Base-by-base conservation (phyloP, 441 rosid species). In the Erodium trifolium region DNA sequence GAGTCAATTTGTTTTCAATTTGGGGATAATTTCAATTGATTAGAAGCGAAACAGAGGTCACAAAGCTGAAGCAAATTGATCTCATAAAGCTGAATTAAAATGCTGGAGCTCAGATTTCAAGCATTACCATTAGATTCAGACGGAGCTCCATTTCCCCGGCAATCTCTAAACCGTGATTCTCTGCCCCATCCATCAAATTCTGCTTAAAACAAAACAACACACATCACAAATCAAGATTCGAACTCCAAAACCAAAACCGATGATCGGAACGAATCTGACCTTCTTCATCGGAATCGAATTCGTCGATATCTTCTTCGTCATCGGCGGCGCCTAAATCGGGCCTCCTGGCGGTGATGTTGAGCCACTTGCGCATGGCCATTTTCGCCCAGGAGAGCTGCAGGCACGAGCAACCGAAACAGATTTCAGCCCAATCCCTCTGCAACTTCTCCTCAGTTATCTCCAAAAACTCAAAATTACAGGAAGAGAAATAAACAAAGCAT, bases 321-420 rank as follows among this genome's bases (percentile, higher is more conserved):
- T 37, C 41, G 9, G 41, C 41, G 41, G 41, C 41, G 41, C 41
- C 41, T 7, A 37, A 37, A 37, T 37, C 41, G 41, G 41, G 8
- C 41, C n/a, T 45, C 14, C 51, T 81, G 68, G 82, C 63, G 66
- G 74, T 73, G 78, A 93, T 86, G 78, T 93, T 91, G 64, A 93
- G 82, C 96, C 82, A 88, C 78, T 91, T 91, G 66, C 97, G 88
- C 82, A 93, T 62, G 66, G 88, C 80, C 23, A 85, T 76, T 60
- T 86, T 77, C 0, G 94, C 87, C 98, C 98, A 91, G 70, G 86
- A 78, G 69, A 85, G 83, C 98, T 93, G 91, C 76, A 80, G 78
- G 86, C 82, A 82, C 74, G 77, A 82, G 79, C 83, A 87, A 81
- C 82, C 90, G 81, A 89, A 75, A 81, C 85, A 90, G 65, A 79